These are phyloP conservation scores for Venturia effusa DNA, from an alignment of 2,329 filamentous ascomycete species.

Conservation along the genomic window DNA sequence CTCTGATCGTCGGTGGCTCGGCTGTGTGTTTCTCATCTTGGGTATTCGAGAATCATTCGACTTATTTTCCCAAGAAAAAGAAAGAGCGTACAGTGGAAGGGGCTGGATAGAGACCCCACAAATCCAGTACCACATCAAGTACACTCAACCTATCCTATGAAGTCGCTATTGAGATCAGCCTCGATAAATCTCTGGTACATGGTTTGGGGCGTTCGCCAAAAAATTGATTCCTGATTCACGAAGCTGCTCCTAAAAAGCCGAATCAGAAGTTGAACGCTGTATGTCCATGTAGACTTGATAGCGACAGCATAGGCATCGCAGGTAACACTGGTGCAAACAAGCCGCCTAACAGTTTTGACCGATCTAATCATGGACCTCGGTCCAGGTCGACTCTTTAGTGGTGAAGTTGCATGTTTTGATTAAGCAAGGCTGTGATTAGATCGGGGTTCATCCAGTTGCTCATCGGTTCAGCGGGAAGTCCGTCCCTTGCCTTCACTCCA, in stretches of 20 bases:
- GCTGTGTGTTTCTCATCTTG: conserved; percentile 88
- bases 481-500: neutral
- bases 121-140: too few species aligned
- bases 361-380: neutral
- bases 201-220: too few species aligned
- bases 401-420: neutral
- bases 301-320: neutral
- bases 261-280: too few species aligned
- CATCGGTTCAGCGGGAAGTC: neutral
- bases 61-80: conserved; percentile 27
- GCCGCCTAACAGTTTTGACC: neutral
- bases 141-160: too few species aligned
- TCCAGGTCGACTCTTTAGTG: neutral
- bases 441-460: neutral
- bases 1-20: conserved; percentile 66
- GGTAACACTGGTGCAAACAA: neutral
- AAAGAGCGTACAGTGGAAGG: neutral
- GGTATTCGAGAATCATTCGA: conserved; percentile 65
- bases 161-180: neutral
- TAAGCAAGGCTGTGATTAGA: neutral
- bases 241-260: too few species aligned
- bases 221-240: too few species aligned
- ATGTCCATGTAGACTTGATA: too few species aligned
- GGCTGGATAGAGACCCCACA: neutral
- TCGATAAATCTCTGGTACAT: too few species aligned